Percentiles rank a stretch among this genome's conserved stretches.
These are phyloP conservation scores for Suillus americanus DNA, from an alignment of 768 basidiomycete species.

Conservation along the genomic window DNA sequence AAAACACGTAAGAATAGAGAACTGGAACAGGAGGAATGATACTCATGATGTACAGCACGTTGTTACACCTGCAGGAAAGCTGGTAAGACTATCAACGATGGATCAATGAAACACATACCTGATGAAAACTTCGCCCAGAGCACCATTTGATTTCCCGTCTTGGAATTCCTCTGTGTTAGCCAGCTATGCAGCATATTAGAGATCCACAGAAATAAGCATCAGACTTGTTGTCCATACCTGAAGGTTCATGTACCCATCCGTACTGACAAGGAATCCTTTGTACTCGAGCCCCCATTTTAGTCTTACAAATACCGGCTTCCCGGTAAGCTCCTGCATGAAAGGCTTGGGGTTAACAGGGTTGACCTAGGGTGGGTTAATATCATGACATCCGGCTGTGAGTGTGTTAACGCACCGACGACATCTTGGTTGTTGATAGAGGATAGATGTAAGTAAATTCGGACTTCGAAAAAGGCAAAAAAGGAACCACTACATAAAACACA, in stretches of 20 bases:
- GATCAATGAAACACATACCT: constrained; percentile 52
- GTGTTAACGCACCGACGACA: constrained; percentile 58
- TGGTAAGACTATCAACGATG: constrained; percentile 11
- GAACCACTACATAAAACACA: constrained; percentile 12
- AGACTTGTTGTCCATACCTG: constrained; percentile 56
- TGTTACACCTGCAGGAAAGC: constrained; percentile 70
- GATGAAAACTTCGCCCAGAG: constrained; percentile 98
- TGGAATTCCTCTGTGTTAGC: constrained; percentile 99
- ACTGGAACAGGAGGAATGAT: constrained; percentile 13
- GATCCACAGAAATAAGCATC: background rate
- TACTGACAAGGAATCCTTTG: constrained; percentile 98
- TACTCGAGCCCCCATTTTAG: constrained; percentile 99
- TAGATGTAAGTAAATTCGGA: constrained; percentile 32
- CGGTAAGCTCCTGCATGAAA: constrained; percentile 97
- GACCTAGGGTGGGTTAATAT: constrained; percentile 46
- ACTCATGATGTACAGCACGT: constrained; percentile 96
- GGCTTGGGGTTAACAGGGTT: constrained; percentile 98
- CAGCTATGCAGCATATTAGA: constrained; percentile 50
- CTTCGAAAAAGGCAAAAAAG: constrained; percentile 35
- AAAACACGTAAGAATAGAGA: constrained; percentile 22
- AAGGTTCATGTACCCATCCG: constrained; percentile 99
- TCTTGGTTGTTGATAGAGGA: constrained; percentile 47
- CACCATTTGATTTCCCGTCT: constrained; percentile 92
- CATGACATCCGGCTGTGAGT: constrained; percentile 3
- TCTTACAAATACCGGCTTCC: constrained; percentile 91